Percentiles rank a stretch among this genome's conserved stretches.
These are phyloP conservation scores for Taphrina flavorubra DNA, from an alignment of 1,139 yeast species.

Conservation along the genomic window DNA sequence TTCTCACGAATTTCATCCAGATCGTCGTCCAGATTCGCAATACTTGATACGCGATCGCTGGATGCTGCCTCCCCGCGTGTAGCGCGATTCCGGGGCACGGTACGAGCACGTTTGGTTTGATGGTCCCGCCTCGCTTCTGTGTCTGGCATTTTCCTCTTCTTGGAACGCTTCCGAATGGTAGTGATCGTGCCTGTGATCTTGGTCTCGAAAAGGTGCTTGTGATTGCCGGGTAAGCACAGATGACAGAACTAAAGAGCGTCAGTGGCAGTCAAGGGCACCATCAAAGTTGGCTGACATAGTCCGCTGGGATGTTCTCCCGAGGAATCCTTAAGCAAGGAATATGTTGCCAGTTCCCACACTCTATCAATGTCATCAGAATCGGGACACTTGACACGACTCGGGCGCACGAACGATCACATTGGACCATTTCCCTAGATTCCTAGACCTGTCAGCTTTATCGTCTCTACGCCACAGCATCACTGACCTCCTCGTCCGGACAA, in stretches of 20 bases:
- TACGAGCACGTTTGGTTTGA: neutral
- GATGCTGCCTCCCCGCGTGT: neutral
- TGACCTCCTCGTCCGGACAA: slow-evolving; percentile 15
- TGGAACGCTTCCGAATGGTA: neutral
- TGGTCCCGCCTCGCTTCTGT: neutral
- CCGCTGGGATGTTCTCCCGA: slow-evolving; percentile 22
- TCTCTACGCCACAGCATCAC: neutral
- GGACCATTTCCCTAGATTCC: slow-evolving; percentile 31
- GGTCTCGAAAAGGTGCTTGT: slow-evolving; percentile 1
- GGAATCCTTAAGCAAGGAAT: slow-evolving; percentile 26
- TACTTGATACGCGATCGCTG: neutral
- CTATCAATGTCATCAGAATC: neutral
- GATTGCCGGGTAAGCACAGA: slow-evolving; percentile 17
- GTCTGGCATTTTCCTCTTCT: neutral
- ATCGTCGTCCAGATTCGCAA: slow-evolving; percentile 3
- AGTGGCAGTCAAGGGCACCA: neutral
- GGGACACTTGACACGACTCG: neutral
- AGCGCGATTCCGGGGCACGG: neutral
- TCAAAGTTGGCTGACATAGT: slow-evolving; percentile 1
- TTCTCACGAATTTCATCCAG: slow-evolving; percentile 4
- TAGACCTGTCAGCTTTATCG: neutral
- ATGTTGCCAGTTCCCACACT: slow-evolving; percentile 35
- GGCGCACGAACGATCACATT: slow-evolving; percentile 23
- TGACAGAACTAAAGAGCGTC: slow-evolving; percentile 17
- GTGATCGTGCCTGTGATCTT: neutral